Evolutionary conservation across 1,284 basidiomycete genomes (phyloP).

Genomic region (Boletus austroedulis): DNA sequence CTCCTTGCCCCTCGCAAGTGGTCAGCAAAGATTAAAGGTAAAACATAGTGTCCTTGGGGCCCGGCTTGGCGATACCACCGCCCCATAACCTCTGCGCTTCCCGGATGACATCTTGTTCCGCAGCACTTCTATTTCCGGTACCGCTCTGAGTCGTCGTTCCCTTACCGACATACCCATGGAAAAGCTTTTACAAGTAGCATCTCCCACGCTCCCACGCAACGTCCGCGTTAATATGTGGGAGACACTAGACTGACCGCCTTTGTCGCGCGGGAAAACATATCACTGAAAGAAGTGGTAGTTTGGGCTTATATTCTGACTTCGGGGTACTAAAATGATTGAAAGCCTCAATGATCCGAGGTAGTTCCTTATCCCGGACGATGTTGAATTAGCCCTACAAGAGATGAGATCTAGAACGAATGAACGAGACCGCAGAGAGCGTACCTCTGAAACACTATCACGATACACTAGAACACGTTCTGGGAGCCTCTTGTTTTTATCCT

Average conservation of each 20-base stretch:
- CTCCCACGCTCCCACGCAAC: slow-evolving; percentile 76
- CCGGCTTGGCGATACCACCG: slow-evolving; percentile 47
- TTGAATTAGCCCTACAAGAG: slow-evolving; percentile 63
- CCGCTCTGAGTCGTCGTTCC: slow-evolving; percentile 38
- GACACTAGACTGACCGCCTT: slow-evolving; percentile 77
- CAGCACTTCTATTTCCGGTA: slow-evolving; percentile 21
- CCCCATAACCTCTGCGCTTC: slow-evolving; percentile 59
- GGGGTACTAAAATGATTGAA: slow-evolving; percentile 52
- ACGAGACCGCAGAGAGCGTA: slow-evolving; percentile 25
- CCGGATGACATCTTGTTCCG: slow-evolving; percentile 48
- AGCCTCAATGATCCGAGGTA: slow-evolving; percentile 60
- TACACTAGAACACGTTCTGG: slow-evolving; percentile 70
- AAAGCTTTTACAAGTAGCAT: slow-evolving; percentile 69
- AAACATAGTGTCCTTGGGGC: slow-evolving; percentile 69
- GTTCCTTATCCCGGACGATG: slow-evolving; percentile 62
- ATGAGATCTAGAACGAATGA: slow-evolving; percentile 7
- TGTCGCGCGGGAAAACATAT: slow-evolving; percentile 76
- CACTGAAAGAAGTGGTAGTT: slow-evolving; percentile 63
- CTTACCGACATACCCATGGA: slow-evolving; percentile 46
- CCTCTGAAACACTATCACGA: slow-evolving; percentile 77
- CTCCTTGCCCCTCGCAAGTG: neutral
- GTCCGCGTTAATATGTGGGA: slow-evolving; percentile 75
- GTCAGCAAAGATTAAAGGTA: slow-evolving; percentile 50
- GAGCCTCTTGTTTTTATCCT: slow-evolving; percentile 43
- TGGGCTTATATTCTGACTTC: slow-evolving; percentile 54